Conservation (phyloP, 345 rosid genomes). For the Eucalyptus regnans region DNA sequence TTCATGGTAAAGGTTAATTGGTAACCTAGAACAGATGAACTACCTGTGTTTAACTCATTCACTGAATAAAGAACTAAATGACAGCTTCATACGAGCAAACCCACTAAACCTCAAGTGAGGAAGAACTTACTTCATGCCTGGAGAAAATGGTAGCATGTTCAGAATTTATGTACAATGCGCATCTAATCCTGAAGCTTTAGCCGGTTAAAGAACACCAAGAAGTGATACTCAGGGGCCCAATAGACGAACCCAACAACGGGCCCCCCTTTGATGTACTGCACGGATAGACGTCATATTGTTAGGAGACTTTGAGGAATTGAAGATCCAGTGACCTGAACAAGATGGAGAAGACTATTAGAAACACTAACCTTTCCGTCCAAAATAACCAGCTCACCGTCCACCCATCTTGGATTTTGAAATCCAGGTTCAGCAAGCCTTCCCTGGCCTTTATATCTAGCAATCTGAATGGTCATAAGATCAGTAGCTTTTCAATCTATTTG, state of each 20-base stretch:
- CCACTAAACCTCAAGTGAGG: not conserved
- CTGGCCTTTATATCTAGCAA: conserved; percentile 93
- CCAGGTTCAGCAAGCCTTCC: conserved; percentile 96
- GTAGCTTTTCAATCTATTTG: not conserved
- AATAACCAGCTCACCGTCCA: conserved; percentile 95
- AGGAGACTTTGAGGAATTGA: not conserved
- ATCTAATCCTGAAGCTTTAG: conserved; percentile 60
- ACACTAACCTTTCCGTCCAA: conserved; percentile 80
- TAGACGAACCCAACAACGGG: conserved; percentile 93
- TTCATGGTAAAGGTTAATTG: not conserved
- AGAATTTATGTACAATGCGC: not conserved
- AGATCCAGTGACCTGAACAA: not conserved
- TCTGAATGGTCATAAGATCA: conserved; percentile 18
- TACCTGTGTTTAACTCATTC: not conserved
- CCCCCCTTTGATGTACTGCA: conserved; percentile 87
- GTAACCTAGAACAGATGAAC: not conserved
- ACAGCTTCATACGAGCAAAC: not conserved
- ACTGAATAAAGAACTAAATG: not conserved
- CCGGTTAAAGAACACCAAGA: conserved; percentile 86
- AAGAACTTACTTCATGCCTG: not conserved
- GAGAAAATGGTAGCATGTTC: not conserved
- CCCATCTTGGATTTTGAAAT: conserved; percentile 83
- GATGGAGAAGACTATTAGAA: not conserved
- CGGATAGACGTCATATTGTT: not conserved
- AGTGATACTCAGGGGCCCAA: conserved; percentile 97